Evolutionary conservation across 805 yeast genomes (phyloP), one percentile per base, ranked within the genome.

Genomic region (Saturnispora silvae): DNA sequence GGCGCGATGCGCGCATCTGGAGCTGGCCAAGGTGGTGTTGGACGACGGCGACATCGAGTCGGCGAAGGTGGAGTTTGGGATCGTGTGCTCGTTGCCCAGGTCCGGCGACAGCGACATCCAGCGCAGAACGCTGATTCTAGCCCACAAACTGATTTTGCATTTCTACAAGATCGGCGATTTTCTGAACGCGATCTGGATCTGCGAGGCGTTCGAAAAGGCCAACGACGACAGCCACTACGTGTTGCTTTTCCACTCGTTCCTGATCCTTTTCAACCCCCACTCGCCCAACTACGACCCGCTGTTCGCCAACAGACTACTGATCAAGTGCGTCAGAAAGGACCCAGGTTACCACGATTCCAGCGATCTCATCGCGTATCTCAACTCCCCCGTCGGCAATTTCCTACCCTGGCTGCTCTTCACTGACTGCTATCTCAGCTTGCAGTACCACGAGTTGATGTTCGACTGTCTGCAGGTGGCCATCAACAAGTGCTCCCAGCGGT

Each of bases 331-430:
- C 3, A 34, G 31, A 23, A 33, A 31, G 4, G 37, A 44, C 26
- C 26, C 28, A 2, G n/a, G 15, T 16, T 42, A 45, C 28, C 20
- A 18, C 15, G 16, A 28, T 8, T 15, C 38, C 10, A 4, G 15
- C 7, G 24, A 26, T 20, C 13, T 34, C 4, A 17, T 41, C 45
- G 26, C 52, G 46, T 44, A n/a, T 16, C 16, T 41, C 7, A 35
- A 33, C 18, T 31, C 37, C 2, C 4, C 28, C 31, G 53, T 53
- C 1, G 68, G 68, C 5, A 79, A 76, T 43, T 75, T 72, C 42
- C 55, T 76, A 39, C 77, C 80, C 0, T 72, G 77, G 74, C 65
- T 63, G 40, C 57, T 75, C 6, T 49, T 75, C 27, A 77, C 80
- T 3, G 61, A 63, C 38, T 77, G 77, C 0, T 67, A 72, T 45